Base-by-base conservation (phyloP, 345 rosid genomes). In the Eucalyptus regnans region DNA sequence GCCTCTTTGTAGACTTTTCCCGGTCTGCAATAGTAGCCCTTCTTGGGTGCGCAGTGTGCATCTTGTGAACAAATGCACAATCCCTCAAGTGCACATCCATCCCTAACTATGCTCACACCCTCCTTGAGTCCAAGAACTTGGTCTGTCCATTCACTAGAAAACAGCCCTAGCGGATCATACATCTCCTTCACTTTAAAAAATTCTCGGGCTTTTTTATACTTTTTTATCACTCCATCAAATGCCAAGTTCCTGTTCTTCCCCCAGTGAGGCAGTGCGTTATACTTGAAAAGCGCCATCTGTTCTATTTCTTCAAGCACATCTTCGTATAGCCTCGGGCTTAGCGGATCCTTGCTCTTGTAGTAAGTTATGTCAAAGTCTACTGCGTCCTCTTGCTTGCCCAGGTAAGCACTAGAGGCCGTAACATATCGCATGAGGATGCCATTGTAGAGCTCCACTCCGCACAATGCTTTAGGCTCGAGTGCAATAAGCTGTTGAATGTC, bases 401-500 rank as follows among this genome's bases (percentile, higher is more conserved):
- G 86, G 90, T 92, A 96, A 48, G 98, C 99, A 2, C 92, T 92
- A 8, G 99, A 97, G 7, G 94, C 94, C 54, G 91, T 27, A 48
- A 96, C 96, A 76, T 97, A 97, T 3, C 98, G 96, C 96, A 96
- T 94, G 51, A 96, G 94, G 83, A 97, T 92, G 56, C 98, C 99
- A 58, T 94, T 89, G 91, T 97, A 93, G 29, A 90, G 94, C 50
- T 96, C 98, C 4, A 95, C 62, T 1, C 91, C 95, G 33, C 99
- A 97, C 9, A 96, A 50, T 27, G 96, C 87, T 85, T 90, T 89
- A 0, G 96, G 94, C 7, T 93, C 92, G 56, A 95, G 56, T 5
- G 89, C 87, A 7, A 95, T 91, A 7, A 97, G 95, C 44, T 92
- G 89, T 87, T 96, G 95, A 10, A 96, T 93, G 90, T 97, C 99